Evolutionary conservation across 768 basidiomycete species (phyloP).

Genomic region (Lepiota subincarnata): DNA sequence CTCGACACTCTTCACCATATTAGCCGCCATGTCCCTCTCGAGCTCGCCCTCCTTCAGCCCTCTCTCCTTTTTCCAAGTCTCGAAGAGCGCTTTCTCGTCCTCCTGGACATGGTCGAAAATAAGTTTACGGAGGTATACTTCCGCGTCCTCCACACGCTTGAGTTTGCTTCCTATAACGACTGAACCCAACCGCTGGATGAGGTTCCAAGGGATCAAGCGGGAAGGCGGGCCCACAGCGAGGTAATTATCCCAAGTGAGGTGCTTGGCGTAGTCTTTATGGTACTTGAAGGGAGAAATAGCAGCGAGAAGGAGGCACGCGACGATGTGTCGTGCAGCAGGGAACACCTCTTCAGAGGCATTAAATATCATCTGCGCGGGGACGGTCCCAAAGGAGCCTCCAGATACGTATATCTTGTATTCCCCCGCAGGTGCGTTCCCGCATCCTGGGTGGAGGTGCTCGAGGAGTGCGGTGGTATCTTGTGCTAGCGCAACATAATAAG

Average conservation of each 20-base stretch:
- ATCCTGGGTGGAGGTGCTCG: constrained; percentile 44
- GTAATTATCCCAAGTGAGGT: constrained; percentile 45
- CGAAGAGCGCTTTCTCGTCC: constrained; percentile 35
- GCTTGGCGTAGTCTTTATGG: constrained; percentile 41
- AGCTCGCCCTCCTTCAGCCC: constrained; percentile 40
- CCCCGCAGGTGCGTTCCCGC: constrained; percentile 9
- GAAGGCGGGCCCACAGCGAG: constrained; percentile 42
- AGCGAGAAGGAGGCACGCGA: constrained; percentile 43
- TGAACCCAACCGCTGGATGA: constrained; percentile 29
- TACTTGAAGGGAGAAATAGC: constrained; percentile 44
- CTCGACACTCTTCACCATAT: constrained; percentile 42
- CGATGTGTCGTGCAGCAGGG: constrained; percentile 43
- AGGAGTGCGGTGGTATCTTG: constrained; percentile 44
- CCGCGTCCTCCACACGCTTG: constrained; percentile 34
- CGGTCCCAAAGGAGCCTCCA: constrained; percentile 53
- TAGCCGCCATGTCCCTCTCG: constrained; percentile 36
- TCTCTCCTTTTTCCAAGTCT: constrained; percentile 36
- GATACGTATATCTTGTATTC: constrained; percentile 44
- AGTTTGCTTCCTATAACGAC: constrained; percentile 31
- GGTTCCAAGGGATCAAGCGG: constrained; percentile 36
- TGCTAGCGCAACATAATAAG: constrained; percentile 39
- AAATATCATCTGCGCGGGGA: constrained; percentile 53
- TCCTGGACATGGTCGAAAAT: constrained; percentile 33
- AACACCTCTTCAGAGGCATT: constrained; percentile 48
- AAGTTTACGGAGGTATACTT: constrained; percentile 32